Conservation (phyloP, 2,329 filamentous ascomycete genomes). For the Teratosphaeria zuluensis region DNA sequence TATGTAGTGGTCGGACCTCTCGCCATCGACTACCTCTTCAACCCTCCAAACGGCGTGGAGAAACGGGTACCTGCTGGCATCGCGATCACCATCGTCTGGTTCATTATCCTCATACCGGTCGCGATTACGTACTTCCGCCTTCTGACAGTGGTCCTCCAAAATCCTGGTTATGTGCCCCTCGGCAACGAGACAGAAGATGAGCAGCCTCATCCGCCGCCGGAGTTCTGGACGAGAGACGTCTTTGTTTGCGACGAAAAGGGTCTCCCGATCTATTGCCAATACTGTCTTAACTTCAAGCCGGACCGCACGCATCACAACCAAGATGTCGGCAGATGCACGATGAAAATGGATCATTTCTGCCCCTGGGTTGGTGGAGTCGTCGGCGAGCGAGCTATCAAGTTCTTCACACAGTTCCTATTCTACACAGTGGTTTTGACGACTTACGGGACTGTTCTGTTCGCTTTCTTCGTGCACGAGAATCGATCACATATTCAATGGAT, state of each 20-base stretch:
- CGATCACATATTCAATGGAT: constrained; percentile 52
- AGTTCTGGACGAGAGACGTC: constrained; percentile 71
- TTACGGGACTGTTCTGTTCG: constrained; percentile 53
- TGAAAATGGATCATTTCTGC: constrained; percentile 92
- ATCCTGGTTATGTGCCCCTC: constrained; percentile 66
- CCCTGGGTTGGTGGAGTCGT: constrained; percentile 92
- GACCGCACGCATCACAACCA: constrained; percentile 82
- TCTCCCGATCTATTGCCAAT: constrained; percentile 74
- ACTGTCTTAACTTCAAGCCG: constrained; percentile 78
- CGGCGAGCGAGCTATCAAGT: constrained; percentile 71
- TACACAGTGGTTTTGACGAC: constrained; percentile 62
- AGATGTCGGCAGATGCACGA: constrained; percentile 69
- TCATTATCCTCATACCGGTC: constrained; percentile 59
- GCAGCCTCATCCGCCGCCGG: constrained; percentile 41
- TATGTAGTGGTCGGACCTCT: constrained; percentile 24
- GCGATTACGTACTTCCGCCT: constrained; percentile 61
- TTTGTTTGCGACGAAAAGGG: constrained; percentile 80
- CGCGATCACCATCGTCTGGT: constrained; percentile 63
- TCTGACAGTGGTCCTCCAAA: constrained; percentile 54
- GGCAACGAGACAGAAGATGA: constrained; percentile 28
- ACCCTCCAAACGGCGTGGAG: constrained; percentile 26
- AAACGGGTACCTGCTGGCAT: constrained; percentile 50
- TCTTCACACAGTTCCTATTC: constrained; percentile 77
- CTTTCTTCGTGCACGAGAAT: constrained; percentile 50
- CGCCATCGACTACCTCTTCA: constrained; percentile 62